Percentiles rank a stretch among this genome's conserved stretches.
phyloP scores from a whole-genome alignment of 768 basidiomycete genomes.

The Boletus subparvulus region DNA sequence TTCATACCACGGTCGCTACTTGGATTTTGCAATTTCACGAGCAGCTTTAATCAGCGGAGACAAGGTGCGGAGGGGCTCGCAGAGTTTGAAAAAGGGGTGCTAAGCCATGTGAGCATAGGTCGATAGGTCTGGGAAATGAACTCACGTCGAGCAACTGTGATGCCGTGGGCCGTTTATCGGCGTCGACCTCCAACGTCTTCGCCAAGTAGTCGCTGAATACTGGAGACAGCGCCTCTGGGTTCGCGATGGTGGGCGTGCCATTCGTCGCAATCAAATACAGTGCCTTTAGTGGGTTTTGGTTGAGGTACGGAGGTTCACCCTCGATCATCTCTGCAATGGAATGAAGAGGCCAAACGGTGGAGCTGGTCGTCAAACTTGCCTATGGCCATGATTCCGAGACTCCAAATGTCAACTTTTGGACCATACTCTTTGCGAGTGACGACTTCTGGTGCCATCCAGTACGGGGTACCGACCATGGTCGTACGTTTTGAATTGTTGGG shows the following conservation, averaged over 20 bases:
- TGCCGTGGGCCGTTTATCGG: constrained; percentile 89
- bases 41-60: constrained; percentile 92
- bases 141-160: constrained; percentile 74
- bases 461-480: constrained; percentile 98
- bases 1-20: constrained; percentile 23
- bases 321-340: constrained; percentile 85
- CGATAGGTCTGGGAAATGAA: neutral
- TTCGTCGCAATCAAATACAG: constrained; percentile 98
- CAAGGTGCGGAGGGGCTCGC: constrained; percentile 83
- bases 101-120: constrained; percentile 27
- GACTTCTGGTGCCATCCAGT: constrained; percentile 99
- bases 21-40: constrained; percentile 75
- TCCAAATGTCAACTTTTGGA: constrained; percentile 98
- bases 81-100: constrained; percentile 87
- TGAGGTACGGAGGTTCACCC: constrained; percentile 94
- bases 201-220: constrained; percentile 89
- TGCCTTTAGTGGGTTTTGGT: constrained; percentile 95
- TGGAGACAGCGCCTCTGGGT: constrained; percentile 72
- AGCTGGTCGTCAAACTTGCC: constrained; percentile 46
- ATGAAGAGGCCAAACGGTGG: constrained; percentile 6
- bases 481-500: constrained; percentile 88
- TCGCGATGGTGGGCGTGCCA: constrained; percentile 94
- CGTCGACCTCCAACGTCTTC: constrained; percentile 89
- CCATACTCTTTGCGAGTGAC: constrained; percentile 98
- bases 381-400: constrained; percentile 93